Conservation (phyloP, 768 basidiomycete species). For the Tricholomella constricta region DNA sequence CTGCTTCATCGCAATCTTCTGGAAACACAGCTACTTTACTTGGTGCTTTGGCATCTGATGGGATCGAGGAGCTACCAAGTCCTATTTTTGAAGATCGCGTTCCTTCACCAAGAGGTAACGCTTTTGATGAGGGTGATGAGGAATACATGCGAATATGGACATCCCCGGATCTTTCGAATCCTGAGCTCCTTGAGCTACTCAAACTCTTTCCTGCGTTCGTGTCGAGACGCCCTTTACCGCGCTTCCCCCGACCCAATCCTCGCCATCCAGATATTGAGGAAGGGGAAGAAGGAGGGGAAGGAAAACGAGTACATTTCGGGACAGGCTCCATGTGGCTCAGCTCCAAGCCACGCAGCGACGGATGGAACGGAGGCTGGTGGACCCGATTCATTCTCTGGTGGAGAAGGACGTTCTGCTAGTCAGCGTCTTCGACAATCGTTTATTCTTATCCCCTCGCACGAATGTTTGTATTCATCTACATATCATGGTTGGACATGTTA, state of each 20-base stretch:
- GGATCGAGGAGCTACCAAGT: constrained; percentile 42
- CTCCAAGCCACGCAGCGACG: constrained; percentile 54
- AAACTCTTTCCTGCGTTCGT: constrained; percentile 80
- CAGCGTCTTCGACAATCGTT: constrained; percentile 9
- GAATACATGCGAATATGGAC: constrained; percentile 78
- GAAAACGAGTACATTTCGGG: constrained; percentile 66
- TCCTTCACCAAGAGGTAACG: constrained; percentile 32
- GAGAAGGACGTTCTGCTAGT: constrained; percentile 74
- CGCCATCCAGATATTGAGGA: constrained; percentile 67
- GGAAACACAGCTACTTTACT: constrained; percentile 32
- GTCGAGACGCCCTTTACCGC: constrained; percentile 65
- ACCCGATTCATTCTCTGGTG: constrained; percentile 78
- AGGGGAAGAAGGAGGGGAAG: constrained; percentile 57
- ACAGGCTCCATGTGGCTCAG: constrained; percentile 88
- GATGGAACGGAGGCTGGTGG: constrained; percentile 83
- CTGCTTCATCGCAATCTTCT: constrained; percentile 54
- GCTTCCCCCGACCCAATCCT: constrained; percentile 54
- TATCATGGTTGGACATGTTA: constrained; percentile 18
- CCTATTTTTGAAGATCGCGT: constrained; percentile 40
- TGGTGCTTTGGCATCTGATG: constrained; percentile 32
- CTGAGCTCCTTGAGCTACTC: constrained; percentile 69
- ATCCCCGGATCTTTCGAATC: constrained; percentile 75
- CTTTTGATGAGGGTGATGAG: constrained; percentile 36
- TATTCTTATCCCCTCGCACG: constrained; percentile 1
- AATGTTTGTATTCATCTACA: constrained; percentile 24